phyloP scores from a whole-genome alignment of 2,329 filamentous ascomycete genomes.

The Fusarium virguliforme region DNA sequence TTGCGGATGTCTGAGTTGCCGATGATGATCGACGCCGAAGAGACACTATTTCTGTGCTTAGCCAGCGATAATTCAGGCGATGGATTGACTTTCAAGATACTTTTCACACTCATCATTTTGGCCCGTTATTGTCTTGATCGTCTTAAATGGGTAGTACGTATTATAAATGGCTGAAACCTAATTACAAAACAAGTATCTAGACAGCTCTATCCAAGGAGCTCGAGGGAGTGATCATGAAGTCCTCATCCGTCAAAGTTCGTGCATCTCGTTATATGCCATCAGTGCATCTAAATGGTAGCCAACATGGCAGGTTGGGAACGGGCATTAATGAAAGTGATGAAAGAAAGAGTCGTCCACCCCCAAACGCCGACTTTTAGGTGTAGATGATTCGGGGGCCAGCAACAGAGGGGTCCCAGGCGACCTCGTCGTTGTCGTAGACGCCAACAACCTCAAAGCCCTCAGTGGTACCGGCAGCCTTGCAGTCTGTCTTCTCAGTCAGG shows the following conservation, averaged over 20 bases:
- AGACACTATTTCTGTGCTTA: too few relatives aligned
- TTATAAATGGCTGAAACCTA: slow-evolving; percentile 8
- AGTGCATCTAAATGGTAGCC: neutral
- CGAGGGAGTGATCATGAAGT: slow-evolving; percentile 6
- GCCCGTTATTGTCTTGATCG: neutral
- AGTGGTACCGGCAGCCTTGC: slow-evolving; percentile 35
- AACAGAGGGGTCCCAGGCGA: slow-evolving; percentile 34
- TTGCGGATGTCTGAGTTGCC: too few relatives aligned
- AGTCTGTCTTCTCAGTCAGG: slow-evolving; percentile 36
- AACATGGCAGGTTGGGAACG: neutral
- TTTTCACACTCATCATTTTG: neutral
- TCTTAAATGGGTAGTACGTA: slow-evolving; percentile 3
- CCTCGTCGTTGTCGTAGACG: slow-evolving; percentile 37
- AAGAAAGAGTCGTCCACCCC: neutral
- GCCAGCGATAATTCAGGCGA: too few relatives aligned
- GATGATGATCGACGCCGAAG: too few relatives aligned
- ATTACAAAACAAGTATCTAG: slow-evolving; percentile 5
- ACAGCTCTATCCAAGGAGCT: neutral
- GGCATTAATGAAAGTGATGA: slow-evolving; percentile 8
- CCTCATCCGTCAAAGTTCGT: neutral
- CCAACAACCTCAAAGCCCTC: slow-evolving; percentile 45
- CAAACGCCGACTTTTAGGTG: slow-evolving; percentile 15
- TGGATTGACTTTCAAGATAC: neutral
- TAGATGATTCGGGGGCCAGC: slow-evolving; percentile 39
- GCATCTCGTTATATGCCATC: neutral